phyloP scores from a whole-genome alignment of 495 filamentous ascomycete genomes.

The Staphylotrichum longicolle region DNA sequence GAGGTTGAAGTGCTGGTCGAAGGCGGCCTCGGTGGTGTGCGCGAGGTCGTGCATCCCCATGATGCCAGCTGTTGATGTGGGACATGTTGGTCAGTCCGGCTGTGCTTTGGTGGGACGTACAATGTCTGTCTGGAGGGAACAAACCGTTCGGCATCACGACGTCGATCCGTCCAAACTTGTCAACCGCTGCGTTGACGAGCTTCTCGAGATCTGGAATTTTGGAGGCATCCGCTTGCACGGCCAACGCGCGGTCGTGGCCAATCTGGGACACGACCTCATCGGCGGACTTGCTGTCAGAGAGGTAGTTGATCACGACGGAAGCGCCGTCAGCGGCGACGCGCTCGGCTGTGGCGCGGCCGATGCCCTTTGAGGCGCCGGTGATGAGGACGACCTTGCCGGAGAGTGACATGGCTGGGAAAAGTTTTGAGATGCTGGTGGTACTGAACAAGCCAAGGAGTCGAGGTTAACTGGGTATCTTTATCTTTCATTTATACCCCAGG shows the following conservation, averaged over 20 bases:
- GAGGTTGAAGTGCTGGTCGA: conserved; percentile 52
- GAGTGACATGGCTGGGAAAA: conserved; percentile 38
- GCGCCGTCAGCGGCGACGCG: conserved; percentile 58
- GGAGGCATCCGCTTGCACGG: conserved; percentile 63
- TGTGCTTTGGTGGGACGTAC: not conserved
- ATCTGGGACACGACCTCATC: conserved; percentile 54
- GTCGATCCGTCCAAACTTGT: conserved; percentile 65
- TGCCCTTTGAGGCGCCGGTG: conserved; percentile 67
- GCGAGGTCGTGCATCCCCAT: conserved; percentile 55
- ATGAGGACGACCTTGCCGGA: conserved; percentile 60
- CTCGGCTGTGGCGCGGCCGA: conserved; percentile 59
- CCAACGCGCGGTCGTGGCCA: conserved; percentile 51
- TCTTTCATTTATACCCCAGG: no score
- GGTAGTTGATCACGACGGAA: conserved; percentile 64
- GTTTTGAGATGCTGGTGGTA: no score
- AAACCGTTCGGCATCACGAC: conserved; percentile 56
- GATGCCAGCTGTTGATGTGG: conserved; percentile 44
- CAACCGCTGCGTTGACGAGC: conserved; percentile 61
- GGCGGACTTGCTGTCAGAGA: conserved; percentile 52
- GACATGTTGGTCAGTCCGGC: not conserved
- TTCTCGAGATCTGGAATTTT: conserved; percentile 56
- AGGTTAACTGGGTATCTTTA: no score
- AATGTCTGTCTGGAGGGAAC: not conserved
- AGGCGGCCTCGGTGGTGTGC: conserved; percentile 57
- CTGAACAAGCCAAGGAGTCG: no score